phyloP scores from a whole-genome alignment of 2,329 filamentous ascomycete genomes.

The Pestalotiopsis sp. region DNA sequence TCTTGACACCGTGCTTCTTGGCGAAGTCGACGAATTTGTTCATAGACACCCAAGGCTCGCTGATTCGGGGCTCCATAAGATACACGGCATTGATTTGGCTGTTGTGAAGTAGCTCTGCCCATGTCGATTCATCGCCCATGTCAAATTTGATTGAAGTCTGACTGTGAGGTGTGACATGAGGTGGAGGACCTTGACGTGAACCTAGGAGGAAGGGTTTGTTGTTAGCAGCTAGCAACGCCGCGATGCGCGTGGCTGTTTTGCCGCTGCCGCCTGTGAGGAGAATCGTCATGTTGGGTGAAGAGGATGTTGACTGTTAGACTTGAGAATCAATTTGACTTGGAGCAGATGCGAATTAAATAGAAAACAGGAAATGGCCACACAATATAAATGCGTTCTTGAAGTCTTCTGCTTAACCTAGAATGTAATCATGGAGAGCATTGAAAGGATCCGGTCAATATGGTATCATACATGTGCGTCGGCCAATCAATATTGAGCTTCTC shows the following conservation, averaged over 20 bases:
- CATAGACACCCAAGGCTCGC: constrained; percentile 21
- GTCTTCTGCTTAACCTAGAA: background rate
- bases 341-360: background rate
- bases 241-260: constrained; percentile 24
- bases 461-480: too few relatives aligned
- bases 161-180: constrained; percentile 10
- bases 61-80: constrained; percentile 22
- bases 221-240: constrained; percentile 17
- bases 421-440: background rate
- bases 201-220: constrained; percentile 22
- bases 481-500: background rate
- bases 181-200: constrained; percentile 18
- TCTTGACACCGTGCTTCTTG: constrained; percentile 19
- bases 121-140: constrained; percentile 22
- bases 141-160: constrained; percentile 20
- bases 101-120: constrained; percentile 16
- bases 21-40: constrained; percentile 24
- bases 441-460: too few relatives aligned
- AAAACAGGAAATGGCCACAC: background rate
- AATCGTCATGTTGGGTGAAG: constrained; percentile 21
- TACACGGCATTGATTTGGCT: constrained; percentile 20
- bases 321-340: background rate
- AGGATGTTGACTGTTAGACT: background rate
- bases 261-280: constrained; percentile 24
- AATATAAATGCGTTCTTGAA: background rate